Evolutionary conservation across 2,329 filamentous ascomycete species (phyloP).

Genomic region (Arthrobotrys iridis): DNA sequence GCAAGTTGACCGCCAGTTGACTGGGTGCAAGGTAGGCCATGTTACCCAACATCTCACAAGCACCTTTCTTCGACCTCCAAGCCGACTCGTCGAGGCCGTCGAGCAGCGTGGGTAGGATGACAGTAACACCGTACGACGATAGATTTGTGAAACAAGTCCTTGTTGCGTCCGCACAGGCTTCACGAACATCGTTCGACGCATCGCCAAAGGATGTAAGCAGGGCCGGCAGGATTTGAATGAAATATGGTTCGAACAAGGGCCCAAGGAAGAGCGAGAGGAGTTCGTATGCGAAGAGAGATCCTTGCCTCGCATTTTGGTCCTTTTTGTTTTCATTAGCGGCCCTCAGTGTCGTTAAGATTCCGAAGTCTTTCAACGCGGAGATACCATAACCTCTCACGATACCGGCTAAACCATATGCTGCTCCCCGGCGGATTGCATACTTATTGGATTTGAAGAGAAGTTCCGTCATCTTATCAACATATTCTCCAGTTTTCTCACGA

Average conservation of each 20-base stretch:
- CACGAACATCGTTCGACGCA: conserved; percentile 84
- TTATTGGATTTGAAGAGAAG: conserved; percentile 86
- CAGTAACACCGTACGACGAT: conserved; percentile 94
- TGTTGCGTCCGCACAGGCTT: conserved; percentile 89
- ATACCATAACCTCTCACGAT: conserved; percentile 90
- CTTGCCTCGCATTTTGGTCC: conserved; percentile 86
- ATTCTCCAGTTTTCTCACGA: conserved; percentile 78
- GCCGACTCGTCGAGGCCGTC: conserved; percentile 93
- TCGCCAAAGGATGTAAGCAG: conserved; percentile 90
- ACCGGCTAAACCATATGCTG: conserved; percentile 92
- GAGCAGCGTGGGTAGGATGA: conserved; percentile 89
- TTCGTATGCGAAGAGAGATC: conserved; percentile 88
- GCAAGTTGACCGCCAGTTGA: conserved; percentile 88
- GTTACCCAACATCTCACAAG: conserved; percentile 92
- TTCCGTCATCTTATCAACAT: conserved; percentile 82
- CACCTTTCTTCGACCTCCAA: conserved; percentile 98
- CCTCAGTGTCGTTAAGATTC: conserved; percentile 82
- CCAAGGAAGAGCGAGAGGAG: conserved; percentile 86
- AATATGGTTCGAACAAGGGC: conserved; percentile 91
- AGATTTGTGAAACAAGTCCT: conserved; percentile 93
- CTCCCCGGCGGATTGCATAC: conserved; percentile 90
- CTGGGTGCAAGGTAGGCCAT: conserved; percentile 99
- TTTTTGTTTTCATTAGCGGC: conserved; percentile 95
- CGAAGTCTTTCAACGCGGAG: conserved; percentile 80
- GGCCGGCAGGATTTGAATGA: conserved; percentile 93